Evolutionary conservation across 257 asterid species (phyloP).

Genomic region (Solanum virginianum): DNA sequence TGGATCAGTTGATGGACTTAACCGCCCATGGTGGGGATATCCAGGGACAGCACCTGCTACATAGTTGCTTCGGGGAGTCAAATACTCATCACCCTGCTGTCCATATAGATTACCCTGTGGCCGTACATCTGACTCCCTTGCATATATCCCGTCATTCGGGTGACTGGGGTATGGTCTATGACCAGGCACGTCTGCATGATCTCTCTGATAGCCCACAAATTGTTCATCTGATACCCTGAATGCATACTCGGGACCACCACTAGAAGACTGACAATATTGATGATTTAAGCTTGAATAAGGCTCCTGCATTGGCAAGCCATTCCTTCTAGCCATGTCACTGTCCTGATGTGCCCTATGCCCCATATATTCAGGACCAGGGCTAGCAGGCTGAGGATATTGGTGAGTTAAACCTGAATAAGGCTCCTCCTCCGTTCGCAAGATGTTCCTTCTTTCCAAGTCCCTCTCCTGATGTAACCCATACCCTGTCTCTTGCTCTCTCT

Average conservation of each 20-base stretch:
- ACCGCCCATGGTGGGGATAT: background rate
- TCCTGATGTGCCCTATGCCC: background rate
- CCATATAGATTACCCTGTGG: constrained; percentile 9
- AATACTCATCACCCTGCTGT: constrained; percentile 6
- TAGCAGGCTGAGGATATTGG: constrained; percentile 8
- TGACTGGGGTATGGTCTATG: constrained; percentile 3
- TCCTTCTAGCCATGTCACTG: constrained; percentile 15
- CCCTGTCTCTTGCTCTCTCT: constrained; percentile 6
- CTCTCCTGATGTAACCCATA: constrained; percentile 7
- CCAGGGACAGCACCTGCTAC: background rate
- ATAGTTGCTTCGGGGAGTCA: constrained; percentile 1
- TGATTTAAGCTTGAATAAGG: constrained; percentile 7
- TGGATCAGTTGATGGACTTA: background rate
- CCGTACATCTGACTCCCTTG: constrained; percentile 11
- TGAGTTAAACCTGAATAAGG: constrained; percentile 8
- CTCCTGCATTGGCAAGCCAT: constrained; percentile 10
- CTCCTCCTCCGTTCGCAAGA: constrained; percentile 11
- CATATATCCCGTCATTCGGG: constrained; percentile 10
- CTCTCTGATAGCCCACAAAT: constrained; percentile 10
- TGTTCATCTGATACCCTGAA: constrained; percentile 9
- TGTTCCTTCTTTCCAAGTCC: constrained; percentile 14
- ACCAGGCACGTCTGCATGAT: background rate
- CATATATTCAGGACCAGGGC: constrained; percentile 21
- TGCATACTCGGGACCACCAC: constrained; percentile 20
- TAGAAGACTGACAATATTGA: constrained; percentile 6